Evolutionary conservation across 139 green algal species (phyloP).

Genomic region (Haematococcus sp.): DNA sequence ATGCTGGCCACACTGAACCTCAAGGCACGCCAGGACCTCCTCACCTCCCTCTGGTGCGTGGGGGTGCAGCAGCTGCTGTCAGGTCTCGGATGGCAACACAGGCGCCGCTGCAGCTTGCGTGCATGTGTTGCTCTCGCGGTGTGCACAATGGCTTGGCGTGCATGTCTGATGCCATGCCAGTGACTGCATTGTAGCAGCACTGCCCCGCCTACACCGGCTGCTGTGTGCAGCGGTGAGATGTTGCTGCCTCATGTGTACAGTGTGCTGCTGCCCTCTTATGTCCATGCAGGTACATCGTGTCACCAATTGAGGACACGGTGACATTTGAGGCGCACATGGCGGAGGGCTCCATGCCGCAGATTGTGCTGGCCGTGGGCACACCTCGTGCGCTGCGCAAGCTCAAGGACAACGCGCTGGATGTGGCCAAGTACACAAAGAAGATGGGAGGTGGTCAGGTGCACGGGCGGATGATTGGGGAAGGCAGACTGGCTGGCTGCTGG

Average conservation of each 20-base stretch:
- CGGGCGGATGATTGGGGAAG: background rate
- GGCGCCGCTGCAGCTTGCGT: background rate
- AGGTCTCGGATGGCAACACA: too few relatives aligned
- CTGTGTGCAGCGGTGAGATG: too few relatives aligned
- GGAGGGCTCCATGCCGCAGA: conserved; percentile 40
- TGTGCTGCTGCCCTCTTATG: too few relatives aligned
- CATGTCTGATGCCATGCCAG: too few relatives aligned
- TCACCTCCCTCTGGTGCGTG: conserved; percentile 22
- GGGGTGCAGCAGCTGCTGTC: too few relatives aligned
- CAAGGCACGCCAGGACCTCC: conserved; percentile 31
- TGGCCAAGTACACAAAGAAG: conserved; percentile 22
- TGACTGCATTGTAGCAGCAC: too few relatives aligned
- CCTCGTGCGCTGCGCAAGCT: conserved; percentile 15
- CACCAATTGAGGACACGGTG: conserved; percentile 7
- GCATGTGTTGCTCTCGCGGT: too few relatives aligned
- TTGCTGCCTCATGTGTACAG: too few relatives aligned
- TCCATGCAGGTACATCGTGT: conserved; percentile 3
- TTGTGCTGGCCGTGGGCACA: conserved; percentile 35
- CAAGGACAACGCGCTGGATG: conserved; percentile 9
- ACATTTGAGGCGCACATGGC: conserved; percentile 42
- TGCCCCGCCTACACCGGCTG: too few relatives aligned
- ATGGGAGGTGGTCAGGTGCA: background rate
- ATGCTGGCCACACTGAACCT: conserved; percentile 43
- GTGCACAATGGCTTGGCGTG: too few relatives aligned
- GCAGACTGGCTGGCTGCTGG: background rate